Conservation (phyloP, 495 filamentous ascomycete species). For the Polyplosphaeria fusca region DNA sequence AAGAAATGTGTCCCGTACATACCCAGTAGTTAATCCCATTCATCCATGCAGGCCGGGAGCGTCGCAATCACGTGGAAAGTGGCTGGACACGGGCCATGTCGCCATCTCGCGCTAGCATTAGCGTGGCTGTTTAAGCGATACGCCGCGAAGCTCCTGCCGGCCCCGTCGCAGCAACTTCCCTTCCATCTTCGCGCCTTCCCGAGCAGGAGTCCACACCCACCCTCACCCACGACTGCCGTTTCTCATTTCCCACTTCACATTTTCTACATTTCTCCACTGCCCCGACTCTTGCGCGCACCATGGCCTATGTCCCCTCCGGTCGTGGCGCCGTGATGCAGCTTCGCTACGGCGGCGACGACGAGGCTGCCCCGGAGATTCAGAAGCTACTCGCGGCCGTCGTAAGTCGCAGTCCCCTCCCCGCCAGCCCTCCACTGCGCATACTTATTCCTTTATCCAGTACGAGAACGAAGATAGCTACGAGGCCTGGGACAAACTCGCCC, state of each 20-base stretch:
- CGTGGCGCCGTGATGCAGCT: constrained; percentile 48
- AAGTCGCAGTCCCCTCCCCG: constrained; percentile 41
- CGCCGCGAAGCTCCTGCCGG: background rate
- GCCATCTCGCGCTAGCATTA: too few relatives aligned
- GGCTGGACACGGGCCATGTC: too few relatives aligned
- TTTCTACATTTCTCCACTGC: background rate
- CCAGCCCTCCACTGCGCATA: background rate
- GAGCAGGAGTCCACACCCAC: background rate
- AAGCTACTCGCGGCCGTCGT: constrained; percentile 77
- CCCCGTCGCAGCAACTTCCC: background rate
- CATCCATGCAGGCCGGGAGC: too few relatives aligned
- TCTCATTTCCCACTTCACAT: background rate
- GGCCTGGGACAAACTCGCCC: constrained; percentile 89
- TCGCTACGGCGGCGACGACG: constrained; percentile 75
- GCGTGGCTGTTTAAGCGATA: background rate
- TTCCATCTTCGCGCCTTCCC: background rate
- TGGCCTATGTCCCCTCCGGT: background rate
- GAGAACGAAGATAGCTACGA: constrained; percentile 78
- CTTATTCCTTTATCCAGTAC: constrained; percentile 7
- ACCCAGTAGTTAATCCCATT: too few relatives aligned
- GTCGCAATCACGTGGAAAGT: too few relatives aligned
- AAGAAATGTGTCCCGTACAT: too few relatives aligned
- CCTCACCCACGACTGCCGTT: background rate
- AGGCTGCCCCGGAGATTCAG: constrained; percentile 72
- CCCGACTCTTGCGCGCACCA: background rate